A percentile compares a stretch with the other conserved stretches of the same genome.
Evolutionary conservation across 1,284 basidiomycete genomes (phyloP).

Genomic region (Acaromyces ingoldii): DNA sequence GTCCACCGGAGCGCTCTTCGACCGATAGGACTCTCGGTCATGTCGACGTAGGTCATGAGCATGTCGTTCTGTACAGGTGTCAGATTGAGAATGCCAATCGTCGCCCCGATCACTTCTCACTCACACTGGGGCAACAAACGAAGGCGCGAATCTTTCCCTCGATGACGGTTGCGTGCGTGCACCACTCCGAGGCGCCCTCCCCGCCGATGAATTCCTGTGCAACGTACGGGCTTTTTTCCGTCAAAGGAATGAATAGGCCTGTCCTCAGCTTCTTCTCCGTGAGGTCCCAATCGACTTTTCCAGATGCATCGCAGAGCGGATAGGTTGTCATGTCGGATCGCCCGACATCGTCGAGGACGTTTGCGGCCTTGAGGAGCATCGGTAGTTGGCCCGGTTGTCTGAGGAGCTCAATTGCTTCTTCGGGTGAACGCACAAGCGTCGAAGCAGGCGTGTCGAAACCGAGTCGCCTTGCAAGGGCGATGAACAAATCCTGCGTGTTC

Average conservation of each 20-base stretch:
- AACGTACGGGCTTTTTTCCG: conserved; percentile 35
- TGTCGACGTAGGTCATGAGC: conserved; percentile 55
- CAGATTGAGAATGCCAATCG: not conserved
- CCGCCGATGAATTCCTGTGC: conserved; percentile 48
- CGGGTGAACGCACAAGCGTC: conserved; percentile 45
- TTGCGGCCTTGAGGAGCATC: conserved; percentile 50
- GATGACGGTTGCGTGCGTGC: conserved; percentile 54
- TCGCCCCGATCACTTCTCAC: not conserved
- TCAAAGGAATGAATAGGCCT: conserved; percentile 28
- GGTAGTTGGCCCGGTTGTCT: conserved; percentile 13
- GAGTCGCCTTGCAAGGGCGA: conserved; percentile 50
- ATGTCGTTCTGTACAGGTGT: conserved; percentile 50
- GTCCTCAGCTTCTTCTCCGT: conserved; percentile 19
- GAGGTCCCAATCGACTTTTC: conserved; percentile 19
- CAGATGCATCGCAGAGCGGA: conserved; percentile 27
- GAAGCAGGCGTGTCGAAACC: conserved; percentile 50
- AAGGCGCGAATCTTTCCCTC: conserved; percentile 53
- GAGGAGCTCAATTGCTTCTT: conserved; percentile 50
- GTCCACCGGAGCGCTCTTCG: conserved; percentile 52
- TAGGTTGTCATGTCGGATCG: conserved; percentile 54
- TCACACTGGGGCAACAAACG: conserved; percentile 52
- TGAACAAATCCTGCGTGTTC: conserved; percentile 26
- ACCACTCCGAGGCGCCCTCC: conserved; percentile 51
- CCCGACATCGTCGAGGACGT: conserved; percentile 52
- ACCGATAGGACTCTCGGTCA: conserved; percentile 45